Conservation (phyloP, 2,329 filamentous ascomycete genomes). For the Monosporascus sp. region DNA sequence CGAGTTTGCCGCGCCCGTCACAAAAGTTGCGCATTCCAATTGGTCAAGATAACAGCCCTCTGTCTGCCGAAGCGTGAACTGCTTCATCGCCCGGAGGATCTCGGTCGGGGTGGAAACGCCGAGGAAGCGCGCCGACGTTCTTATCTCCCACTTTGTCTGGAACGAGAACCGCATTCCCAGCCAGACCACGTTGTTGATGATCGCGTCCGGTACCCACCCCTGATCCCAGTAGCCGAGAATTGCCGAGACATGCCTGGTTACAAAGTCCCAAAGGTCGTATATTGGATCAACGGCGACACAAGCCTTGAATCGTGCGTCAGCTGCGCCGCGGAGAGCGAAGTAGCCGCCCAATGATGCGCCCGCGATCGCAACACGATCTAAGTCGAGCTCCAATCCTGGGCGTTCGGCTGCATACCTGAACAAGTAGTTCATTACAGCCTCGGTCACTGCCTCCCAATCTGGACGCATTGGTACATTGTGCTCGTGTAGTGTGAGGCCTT, state of each 20-base stretch:
- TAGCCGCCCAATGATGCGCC: conserved; percentile 9
- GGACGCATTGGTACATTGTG: conserved; percentile 15
- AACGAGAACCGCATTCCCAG: conserved; percentile 13
- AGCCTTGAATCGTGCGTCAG: conserved; percentile 6
- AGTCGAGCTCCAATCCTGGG: conserved; percentile 17
- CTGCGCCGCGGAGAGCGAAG: conserved; percentile 8
- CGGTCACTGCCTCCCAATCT: conserved; percentile 22
- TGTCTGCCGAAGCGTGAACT: conserved; percentile 5
- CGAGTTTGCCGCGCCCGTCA: conserved; percentile 16
- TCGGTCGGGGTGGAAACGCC: conserved; percentile 16
- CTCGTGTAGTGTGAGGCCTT: conserved; percentile 25
- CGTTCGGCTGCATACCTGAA: no score
- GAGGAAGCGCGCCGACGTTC: conserved; percentile 15
- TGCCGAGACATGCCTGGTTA: conserved; percentile 17
- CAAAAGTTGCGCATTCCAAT: conserved; percentile 22
- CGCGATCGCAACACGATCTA: conserved; percentile 17
- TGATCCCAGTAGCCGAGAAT: not conserved
- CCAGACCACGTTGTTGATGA: no score
- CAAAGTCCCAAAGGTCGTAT: conserved; percentile 20
- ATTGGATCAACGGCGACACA: conserved; percentile 9
- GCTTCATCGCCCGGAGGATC: conserved; percentile 17
- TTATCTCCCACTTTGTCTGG: conserved; percentile 26
- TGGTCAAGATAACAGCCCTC: conserved; percentile 10
- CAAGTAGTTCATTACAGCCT: conserved; percentile 14
- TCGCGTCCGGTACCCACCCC: no score